Evolutionary conservation across 1,284 basidiomycete genomes (phyloP).

Genomic region (Lignosus rhinocerotis): DNA sequence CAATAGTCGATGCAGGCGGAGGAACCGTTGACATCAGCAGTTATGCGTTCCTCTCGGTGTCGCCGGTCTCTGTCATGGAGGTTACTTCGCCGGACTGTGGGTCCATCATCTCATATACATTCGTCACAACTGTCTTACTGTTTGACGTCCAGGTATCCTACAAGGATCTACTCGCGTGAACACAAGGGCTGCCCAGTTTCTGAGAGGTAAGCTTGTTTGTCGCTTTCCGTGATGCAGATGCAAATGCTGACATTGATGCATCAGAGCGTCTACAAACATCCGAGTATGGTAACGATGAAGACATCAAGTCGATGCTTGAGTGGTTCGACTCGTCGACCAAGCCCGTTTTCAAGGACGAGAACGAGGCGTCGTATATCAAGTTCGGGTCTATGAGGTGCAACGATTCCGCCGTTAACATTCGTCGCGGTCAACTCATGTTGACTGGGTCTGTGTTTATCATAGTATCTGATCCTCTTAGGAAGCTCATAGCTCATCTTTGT

Average conservation of each 20-base stretch:
- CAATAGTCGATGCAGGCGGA: conserved; percentile 59
- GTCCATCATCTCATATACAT: conserved; percentile 12
- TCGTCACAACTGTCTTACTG: neutral
- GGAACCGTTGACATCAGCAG: conserved; percentile 58
- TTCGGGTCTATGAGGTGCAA: conserved; percentile 41
- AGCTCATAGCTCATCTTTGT: no score
- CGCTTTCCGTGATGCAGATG: neutral
- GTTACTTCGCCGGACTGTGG: conserved; percentile 43
- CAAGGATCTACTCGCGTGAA: conserved; percentile 31
- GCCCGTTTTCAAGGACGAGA: conserved; percentile 38
- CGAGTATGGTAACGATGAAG: conserved; percentile 35
- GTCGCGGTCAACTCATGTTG: conserved; percentile 41
- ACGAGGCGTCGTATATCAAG: conserved; percentile 40
- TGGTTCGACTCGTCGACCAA: conserved; percentile 45
- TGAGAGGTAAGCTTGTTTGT: conserved; percentile 27
- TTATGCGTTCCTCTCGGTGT: conserved; percentile 36
- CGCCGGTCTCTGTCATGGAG: conserved; percentile 37
- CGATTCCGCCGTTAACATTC: conserved; percentile 39
- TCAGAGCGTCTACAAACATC: conserved; percentile 38
- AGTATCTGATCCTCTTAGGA: no score
- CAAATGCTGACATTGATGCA: neutral
- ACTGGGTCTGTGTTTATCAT: conserved; percentile 33
- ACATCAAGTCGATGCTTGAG: conserved; percentile 37
- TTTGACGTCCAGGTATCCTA: conserved; percentile 21
- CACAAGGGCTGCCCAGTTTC: conserved; percentile 32